These are phyloP conservation scores for Celoporthe dispersa DNA, from an alignment of 2,329 filamentous ascomycete species.

Conservation along the genomic window DNA sequence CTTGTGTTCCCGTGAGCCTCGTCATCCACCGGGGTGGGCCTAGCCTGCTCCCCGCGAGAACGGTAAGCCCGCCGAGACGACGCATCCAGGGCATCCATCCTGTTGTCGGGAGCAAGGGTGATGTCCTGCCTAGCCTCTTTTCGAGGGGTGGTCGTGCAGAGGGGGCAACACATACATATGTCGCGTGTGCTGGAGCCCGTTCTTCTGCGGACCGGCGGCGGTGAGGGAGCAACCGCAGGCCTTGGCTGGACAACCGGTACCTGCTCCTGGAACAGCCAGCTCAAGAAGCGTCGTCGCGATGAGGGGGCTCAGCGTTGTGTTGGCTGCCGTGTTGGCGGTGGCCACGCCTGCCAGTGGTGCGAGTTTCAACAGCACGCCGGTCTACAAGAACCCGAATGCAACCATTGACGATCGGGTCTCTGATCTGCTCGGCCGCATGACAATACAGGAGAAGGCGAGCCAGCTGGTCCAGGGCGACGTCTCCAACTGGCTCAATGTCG, in stretches of 20 bases:
- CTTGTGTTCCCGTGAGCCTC: slow-evolving; percentile 11
- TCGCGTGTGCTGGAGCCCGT: background rate
- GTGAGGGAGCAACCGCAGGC: background rate
- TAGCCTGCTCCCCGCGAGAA: slow-evolving; percentile 14
- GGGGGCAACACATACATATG: background rate
- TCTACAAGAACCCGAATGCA: slow-evolving; percentile 68
- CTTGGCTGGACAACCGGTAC: background rate
- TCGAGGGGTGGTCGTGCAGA: background rate
- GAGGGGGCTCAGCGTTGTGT: background rate
- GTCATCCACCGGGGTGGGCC: background rate
- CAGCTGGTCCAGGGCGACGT: slow-evolving; percentile 74
- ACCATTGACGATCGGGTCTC: slow-evolving; percentile 66
- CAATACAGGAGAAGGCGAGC: slow-evolving; percentile 72
- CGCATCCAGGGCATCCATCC: background rate
- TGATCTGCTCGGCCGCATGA: slow-evolving; percentile 74
- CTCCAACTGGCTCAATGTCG: slow-evolving; percentile 74
- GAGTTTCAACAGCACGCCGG: slow-evolving; percentile 36
- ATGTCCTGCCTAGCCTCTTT: background rate
- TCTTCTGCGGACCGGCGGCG: background rate
- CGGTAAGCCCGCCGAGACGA: slow-evolving; percentile 10
- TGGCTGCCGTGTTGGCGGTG: slow-evolving; percentile 23
- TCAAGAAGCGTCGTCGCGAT: background rate
- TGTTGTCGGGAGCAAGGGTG: background rate
- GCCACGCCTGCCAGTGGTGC: slow-evolving; percentile 25
- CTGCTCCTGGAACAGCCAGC: background rate